These are phyloP conservation scores for Pisolithus tinctorius DNA, from an alignment of 768 basidiomycete genomes.

Conservation along the genomic window DNA sequence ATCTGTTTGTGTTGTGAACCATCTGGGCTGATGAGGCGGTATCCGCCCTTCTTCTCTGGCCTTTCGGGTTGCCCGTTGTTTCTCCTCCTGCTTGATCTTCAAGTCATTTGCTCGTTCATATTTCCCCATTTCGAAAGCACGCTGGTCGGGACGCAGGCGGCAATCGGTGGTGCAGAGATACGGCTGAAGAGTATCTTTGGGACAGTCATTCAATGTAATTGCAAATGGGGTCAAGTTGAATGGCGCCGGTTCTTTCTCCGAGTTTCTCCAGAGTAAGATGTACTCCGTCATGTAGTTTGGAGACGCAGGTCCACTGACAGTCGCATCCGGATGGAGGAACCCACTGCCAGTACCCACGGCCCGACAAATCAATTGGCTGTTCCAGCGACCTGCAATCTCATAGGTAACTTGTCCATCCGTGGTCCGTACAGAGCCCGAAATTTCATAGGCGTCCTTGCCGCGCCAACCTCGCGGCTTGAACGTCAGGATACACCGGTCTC, in stretches of 20 bases:
- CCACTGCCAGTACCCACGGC: conserved; percentile 54
- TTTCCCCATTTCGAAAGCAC: conserved; percentile 86
- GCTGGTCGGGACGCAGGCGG: conserved; percentile 85
- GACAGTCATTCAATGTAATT: conserved; percentile 86
- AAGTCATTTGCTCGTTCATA: conserved; percentile 79
- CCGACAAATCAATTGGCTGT: conserved; percentile 86
- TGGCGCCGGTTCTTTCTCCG: conserved; percentile 72
- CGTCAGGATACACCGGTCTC: conserved; percentile 79
- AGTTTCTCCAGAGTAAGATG: conserved; percentile 89
- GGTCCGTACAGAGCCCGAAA: conserved; percentile 78
- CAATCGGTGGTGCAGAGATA: conserved; percentile 89
- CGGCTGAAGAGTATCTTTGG: conserved; percentile 56
- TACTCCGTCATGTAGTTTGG: conserved; percentile 55
- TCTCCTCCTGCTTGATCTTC: conserved; percentile 78
- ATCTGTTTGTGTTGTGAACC: conserved; percentile 82
- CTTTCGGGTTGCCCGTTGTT: conserved; percentile 62
- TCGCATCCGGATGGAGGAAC: conserved; percentile 65
- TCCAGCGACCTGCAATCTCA: conserved; percentile 95
- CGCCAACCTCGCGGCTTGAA: conserved; percentile 98
- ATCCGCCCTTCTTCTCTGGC: conserved; percentile 69
- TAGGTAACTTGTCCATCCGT: conserved; percentile 58
- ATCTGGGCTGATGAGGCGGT: conserved; percentile 73
- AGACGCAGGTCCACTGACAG: conserved; percentile 40
- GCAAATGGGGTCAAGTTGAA: conserved; percentile 97
- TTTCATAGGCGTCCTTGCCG: conserved; percentile 87